Conservation (phyloP, 768 basidiomycete genomes). For the Lactifluus rugatus region DNA sequence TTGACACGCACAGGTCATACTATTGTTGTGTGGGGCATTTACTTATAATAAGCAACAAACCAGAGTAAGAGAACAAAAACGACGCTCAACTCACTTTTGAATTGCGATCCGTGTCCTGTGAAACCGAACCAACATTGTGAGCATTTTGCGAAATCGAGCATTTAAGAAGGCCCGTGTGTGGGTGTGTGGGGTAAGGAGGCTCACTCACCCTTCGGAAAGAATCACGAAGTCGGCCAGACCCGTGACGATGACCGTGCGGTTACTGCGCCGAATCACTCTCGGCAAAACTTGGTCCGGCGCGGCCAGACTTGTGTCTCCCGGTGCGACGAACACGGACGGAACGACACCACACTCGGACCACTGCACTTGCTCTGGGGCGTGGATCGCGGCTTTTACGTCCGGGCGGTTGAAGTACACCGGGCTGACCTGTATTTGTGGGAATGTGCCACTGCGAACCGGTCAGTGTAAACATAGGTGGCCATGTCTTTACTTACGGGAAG, state of each 20-base stretch:
- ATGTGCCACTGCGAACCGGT: conserved; percentile 10
- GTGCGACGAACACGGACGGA: background rate
- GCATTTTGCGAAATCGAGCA: background rate
- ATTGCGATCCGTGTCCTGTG: conserved; percentile 11
- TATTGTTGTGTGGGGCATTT: background rate
- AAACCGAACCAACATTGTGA: background rate
- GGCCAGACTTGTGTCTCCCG: conserved; percentile 6
- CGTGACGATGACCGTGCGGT: conserved; percentile 7
- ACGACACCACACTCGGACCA: conserved; percentile 14
- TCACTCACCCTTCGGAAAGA: conserved; percentile 14
- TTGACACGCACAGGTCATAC: conserved; percentile 19
- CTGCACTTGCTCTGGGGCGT: conserved; percentile 12
- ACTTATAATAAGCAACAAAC: background rate
- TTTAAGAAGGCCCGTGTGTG: background rate
- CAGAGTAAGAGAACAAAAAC: background rate
- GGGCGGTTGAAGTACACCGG: conserved; percentile 19
- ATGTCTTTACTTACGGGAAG: conserved; percentile 10
- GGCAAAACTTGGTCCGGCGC: conserved; percentile 2
- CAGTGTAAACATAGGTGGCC: background rate
- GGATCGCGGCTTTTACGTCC: conserved; percentile 19
- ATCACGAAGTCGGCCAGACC: conserved; percentile 12
- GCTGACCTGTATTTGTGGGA: conserved; percentile 10
- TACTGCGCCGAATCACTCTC: conserved; percentile 5
- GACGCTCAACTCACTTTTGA: conserved; percentile 15
- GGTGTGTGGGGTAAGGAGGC: too few species aligned